phyloP scores from a whole-genome alignment of 441 rosid genomes.

The Daphne laureola region DNA sequence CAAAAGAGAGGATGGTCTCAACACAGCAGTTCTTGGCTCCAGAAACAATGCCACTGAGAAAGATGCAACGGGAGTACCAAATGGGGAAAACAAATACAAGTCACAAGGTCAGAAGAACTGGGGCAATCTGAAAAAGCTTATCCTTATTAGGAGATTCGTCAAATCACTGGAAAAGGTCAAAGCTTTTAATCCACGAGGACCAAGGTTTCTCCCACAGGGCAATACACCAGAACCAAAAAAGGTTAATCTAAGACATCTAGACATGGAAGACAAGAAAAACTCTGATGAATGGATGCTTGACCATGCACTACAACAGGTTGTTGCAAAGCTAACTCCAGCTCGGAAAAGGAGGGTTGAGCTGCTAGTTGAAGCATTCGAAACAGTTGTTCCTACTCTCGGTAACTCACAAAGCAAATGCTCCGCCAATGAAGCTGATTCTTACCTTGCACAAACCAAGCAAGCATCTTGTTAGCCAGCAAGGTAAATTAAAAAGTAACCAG shows the following conservation, averaged over 20 bases:
- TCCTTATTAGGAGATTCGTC: slow-evolving; percentile 65
- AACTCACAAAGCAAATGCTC: slow-evolving; percentile 15
- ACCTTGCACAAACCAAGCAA: slow-evolving; percentile 14
- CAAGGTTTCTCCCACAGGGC: slow-evolving; percentile 38
- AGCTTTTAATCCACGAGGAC: slow-evolving; percentile 43
- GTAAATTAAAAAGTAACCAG: slow-evolving; percentile 12
- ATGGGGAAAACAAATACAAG: slow-evolving; percentile 20
- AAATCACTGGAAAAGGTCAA: slow-evolving; percentile 70
- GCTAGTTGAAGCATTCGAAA: slow-evolving; percentile 86
- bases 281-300: slow-evolving; percentile 94
- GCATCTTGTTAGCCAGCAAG: slow-evolving; percentile 13
- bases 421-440: slow-evolving; percentile 4
- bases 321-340: slow-evolving; percentile 71
- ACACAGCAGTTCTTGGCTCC: slow-evolving; percentile 7
- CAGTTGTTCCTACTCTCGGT: slow-evolving; percentile 47
- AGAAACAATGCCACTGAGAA: slow-evolving; percentile 2
- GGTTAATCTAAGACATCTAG: slow-evolving; percentile 63
- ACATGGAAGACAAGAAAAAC: slow-evolving; percentile 43
- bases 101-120: slow-evolving; percentile 41
- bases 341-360: slow-evolving; percentile 65
- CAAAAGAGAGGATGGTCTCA: slow-evolving; percentile 11
- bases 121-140: slow-evolving; percentile 67
- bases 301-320: slow-evolving; percentile 67
- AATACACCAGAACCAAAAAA: slow-evolving; percentile 46
- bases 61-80: slow-evolving; percentile 16